phyloP scores from a whole-genome alignment of 2,329 filamentous ascomycete genomes.

The Colletotrichum zoysiae region DNA sequence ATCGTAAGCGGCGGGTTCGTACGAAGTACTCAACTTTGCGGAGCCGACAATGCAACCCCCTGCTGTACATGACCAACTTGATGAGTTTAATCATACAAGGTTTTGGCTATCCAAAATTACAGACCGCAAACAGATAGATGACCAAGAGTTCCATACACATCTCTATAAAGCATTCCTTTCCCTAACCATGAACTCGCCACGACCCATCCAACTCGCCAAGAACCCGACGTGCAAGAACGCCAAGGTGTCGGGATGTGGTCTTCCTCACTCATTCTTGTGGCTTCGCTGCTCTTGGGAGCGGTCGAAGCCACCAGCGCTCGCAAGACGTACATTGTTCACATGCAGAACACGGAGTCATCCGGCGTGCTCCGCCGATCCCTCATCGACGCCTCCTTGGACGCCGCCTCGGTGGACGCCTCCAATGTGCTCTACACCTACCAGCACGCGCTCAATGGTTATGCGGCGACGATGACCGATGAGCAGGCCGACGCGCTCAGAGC shows the following conservation, averaged over 20 bases:
- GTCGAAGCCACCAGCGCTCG: neutral
- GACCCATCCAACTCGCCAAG: neutral
- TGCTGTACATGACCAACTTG: neutral
- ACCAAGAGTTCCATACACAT: neutral
- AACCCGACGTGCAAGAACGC: neutral
- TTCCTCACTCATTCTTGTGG: neutral
- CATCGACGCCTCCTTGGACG: slow-evolving; percentile 8
- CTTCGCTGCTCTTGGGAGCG: slow-evolving; percentile 10
- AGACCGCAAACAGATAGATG: neutral
- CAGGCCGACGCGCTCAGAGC: slow-evolving; percentile 26
- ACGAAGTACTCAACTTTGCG: neutral
- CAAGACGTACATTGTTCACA: slow-evolving; percentile 27
- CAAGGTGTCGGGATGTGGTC: neutral
- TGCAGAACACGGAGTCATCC: neutral
- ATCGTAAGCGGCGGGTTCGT: neutral
- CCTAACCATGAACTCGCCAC: neutral
- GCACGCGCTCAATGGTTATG: slow-evolving; percentile 33
- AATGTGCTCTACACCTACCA: slow-evolving; percentile 36
- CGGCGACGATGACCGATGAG: slow-evolving; percentile 30
- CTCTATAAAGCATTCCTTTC: neutral
- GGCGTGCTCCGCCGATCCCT: slow-evolving; percentile 9
- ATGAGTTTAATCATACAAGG: neutral
- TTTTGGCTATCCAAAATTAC: neutral
- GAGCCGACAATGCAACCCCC: neutral
- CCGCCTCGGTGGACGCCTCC: slow-evolving; percentile 12